A percentile compares a stretch with the other conserved stretches of the same genome.
Evolutionary conservation across 2,329 filamentous ascomycete species (phyloP).

Genomic region (Sclerotinia sclerotiorum): DNA sequence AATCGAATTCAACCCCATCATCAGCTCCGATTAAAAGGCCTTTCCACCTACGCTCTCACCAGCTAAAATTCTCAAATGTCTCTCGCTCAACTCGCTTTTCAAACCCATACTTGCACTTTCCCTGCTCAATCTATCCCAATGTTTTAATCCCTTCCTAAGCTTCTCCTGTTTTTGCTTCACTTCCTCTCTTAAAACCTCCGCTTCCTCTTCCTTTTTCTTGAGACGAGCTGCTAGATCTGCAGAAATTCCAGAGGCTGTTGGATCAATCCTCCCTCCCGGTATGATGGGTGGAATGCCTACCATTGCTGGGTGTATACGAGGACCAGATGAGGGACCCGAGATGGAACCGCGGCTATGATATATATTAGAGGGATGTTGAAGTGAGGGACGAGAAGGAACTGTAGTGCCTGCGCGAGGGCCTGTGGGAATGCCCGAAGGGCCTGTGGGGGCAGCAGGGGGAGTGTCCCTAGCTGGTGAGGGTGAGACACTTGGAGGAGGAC

Average conservation of each 20-base stretch:
- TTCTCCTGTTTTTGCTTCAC: slow-evolving; percentile 39
- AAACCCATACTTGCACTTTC: slow-evolving; percentile 36
- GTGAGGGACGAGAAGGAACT: slow-evolving; percentile 33
- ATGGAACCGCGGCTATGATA: slow-evolving; percentile 30
- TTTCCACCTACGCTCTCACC: slow-evolving; percentile 41
- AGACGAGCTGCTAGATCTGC: slow-evolving; percentile 35
- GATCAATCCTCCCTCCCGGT: slow-evolving; percentile 39
- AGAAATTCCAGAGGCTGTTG: slow-evolving; percentile 37
- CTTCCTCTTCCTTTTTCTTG: slow-evolving; percentile 41
- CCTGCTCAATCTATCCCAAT: slow-evolving; percentile 39
- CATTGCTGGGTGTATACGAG: slow-evolving; percentile 40
- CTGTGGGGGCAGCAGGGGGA: slow-evolving; percentile 34
- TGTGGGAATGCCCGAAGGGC: slow-evolving; percentile 38
- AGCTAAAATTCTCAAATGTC: slow-evolving; percentile 40
- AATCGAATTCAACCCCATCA: not conserved
- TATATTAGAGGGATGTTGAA: slow-evolving; percentile 35
- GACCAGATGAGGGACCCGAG: slow-evolving; percentile 28
- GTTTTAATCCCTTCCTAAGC: slow-evolving; percentile 36
- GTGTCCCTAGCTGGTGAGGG: slow-evolving; percentile 34
- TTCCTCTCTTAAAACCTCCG: slow-evolving; percentile 37
- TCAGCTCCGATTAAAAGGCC: slow-evolving; percentile 35
- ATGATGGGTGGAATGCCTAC: slow-evolving; percentile 39
- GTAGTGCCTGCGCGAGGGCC: slow-evolving; percentile 36
- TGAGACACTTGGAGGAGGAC: slow-evolving; percentile 34
- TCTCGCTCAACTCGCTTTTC: slow-evolving; percentile 40